Base-by-base conservation (phyloP, 176 grass and related monocot species). In the Zoysia pacifica region DNA sequence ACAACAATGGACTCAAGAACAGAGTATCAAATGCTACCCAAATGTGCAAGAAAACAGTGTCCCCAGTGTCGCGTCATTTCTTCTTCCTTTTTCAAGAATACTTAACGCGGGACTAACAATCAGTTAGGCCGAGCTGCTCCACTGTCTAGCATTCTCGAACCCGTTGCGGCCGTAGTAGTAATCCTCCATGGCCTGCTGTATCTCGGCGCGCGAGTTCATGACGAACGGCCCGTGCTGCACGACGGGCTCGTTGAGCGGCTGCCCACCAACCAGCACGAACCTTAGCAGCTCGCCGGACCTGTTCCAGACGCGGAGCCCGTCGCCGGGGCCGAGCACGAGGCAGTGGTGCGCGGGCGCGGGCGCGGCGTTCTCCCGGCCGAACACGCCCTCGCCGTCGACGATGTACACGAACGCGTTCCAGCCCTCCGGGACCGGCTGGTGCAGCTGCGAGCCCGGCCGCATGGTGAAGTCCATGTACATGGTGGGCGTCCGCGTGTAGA, bases 391-490 rank as follows among this genome's bases (percentile, higher is more conserved):
- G 11, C 94, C 94, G 28, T 92, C 83, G 62, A 97, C 70, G 85
- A 97, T 78, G 73, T 94, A 97, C 6, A 86, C 83, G 67, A 92
- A 94, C 37, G 91, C 89, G 77, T 94, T 97, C 94, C 94, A 97
- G 16, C 73, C 81, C 41, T 90, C 82, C 0, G 83, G 85, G 16
- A 97, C 69, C 0, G 79, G 87, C 65, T 94, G 94, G 9, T 88
- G 81, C 11, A 94, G 56, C 39, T 83, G 81, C 0, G 91, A 89
- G 0, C 94, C 94, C 0, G 87, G 85, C 8, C 63, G 78, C 79
- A 97, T 83, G 5, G 89, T 90, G 89, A 94, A 94, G 78, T 94
- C 91, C 82, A 97, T 86, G 83, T 87, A 94, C 71, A 97, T 81
- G 5, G 94, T 97, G 0, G 94, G 94, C 0, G 94, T 97, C 8